A percentile compares a stretch with the other conserved stretches of the same genome.
phyloP scores from a whole-genome alignment of 192 early-diverging fungal species.

The Backusella luteola region DNA sequence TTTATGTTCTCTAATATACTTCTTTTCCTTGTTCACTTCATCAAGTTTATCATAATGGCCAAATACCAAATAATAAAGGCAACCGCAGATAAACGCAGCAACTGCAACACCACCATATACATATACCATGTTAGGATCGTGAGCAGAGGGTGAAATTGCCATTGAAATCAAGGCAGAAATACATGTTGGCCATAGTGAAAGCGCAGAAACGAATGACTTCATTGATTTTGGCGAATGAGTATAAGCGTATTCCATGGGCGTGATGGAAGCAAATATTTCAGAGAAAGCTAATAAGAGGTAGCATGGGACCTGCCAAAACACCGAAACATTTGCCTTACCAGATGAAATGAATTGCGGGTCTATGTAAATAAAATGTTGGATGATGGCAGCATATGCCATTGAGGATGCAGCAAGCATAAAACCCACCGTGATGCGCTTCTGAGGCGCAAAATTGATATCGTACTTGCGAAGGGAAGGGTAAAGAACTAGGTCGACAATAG shows the following conservation, averaged over 20 bases:
- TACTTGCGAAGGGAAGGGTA: slow-evolving; percentile 55
- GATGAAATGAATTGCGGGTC: slow-evolving; percentile 46
- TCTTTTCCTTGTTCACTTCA: slow-evolving; percentile 9
- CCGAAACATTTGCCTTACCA: slow-evolving; percentile 39
- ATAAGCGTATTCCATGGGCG: slow-evolving; percentile 65
- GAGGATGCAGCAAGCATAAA: slow-evolving; percentile 53
- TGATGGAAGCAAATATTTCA: slow-evolving; percentile 63
- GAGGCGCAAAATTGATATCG: slow-evolving; percentile 51
- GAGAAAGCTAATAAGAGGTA: slow-evolving; percentile 57
- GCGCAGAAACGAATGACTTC: slow-evolving; percentile 63
- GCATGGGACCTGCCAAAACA: slow-evolving; percentile 53
- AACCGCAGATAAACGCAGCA: slow-evolving; percentile 32
- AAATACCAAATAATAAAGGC: slow-evolving; percentile 55
- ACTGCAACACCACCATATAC: slow-evolving; percentile 53
- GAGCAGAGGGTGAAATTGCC: slow-evolving; percentile 50
- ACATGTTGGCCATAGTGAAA: slow-evolving; percentile 57
- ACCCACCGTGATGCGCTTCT: slow-evolving; percentile 56
- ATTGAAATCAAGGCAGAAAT: slow-evolving; percentile 56
- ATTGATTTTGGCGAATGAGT: slow-evolving; percentile 58
- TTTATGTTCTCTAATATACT: background rate
- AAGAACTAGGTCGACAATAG: slow-evolving; percentile 50
- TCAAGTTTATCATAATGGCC: slow-evolving; percentile 56
- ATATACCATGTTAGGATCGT: slow-evolving; percentile 54
- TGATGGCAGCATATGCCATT: slow-evolving; percentile 59
- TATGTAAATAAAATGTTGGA: slow-evolving; percentile 58